These are phyloP conservation scores for Xylariales sp. DNA, from an alignment of 2,329 filamentous ascomycete genomes.

Conservation along the genomic window DNA sequence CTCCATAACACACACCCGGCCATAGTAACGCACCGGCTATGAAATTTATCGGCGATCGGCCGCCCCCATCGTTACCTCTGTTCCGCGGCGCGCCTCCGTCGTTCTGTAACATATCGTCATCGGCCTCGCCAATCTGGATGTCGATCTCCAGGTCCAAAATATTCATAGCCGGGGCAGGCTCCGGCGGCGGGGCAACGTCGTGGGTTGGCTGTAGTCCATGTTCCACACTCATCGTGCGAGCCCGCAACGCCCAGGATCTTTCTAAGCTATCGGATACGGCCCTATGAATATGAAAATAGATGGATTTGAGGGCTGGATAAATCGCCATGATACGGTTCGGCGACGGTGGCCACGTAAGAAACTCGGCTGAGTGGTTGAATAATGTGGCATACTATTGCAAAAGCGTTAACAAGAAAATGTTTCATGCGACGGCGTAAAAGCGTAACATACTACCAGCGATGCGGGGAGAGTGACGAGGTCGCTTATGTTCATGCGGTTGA, in stretches of 20 bases:
- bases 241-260: slow-evolving; percentile 59
- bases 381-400: slow-evolving; percentile 60
- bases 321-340: slow-evolving; percentile 62
- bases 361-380: slow-evolving; percentile 58
- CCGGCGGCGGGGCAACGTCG: slow-evolving; percentile 24
- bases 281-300: slow-evolving; percentile 60
- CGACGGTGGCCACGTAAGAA: slow-evolving; percentile 65
- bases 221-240: slow-evolving; percentile 47
- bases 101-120: slow-evolving; percentile 41
- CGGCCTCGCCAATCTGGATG: slow-evolving; percentile 41
- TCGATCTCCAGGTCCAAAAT: slow-evolving; percentile 45
- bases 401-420: slow-evolving; percentile 15
- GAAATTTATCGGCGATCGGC: slow-evolving; percentile 54
- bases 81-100: slow-evolving; percentile 34
- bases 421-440: not conserved
- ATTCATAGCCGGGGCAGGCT: slow-evolving; percentile 35
- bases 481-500: slow-evolving; percentile 72
- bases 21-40: slow-evolving; percentile 74
- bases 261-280: slow-evolving; percentile 61
- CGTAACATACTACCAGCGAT: slow-evolving; percentile 46
- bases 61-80: slow-evolving; percentile 31
- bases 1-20: slow-evolving; percentile 80
- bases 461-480: slow-evolving; percentile 58
- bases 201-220: slow-evolving; percentile 27
- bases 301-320: slow-evolving; percentile 58